phyloP scores from a whole-genome alignment of 2,329 filamentous ascomycete species.

The Penicillium sp. region DNA sequence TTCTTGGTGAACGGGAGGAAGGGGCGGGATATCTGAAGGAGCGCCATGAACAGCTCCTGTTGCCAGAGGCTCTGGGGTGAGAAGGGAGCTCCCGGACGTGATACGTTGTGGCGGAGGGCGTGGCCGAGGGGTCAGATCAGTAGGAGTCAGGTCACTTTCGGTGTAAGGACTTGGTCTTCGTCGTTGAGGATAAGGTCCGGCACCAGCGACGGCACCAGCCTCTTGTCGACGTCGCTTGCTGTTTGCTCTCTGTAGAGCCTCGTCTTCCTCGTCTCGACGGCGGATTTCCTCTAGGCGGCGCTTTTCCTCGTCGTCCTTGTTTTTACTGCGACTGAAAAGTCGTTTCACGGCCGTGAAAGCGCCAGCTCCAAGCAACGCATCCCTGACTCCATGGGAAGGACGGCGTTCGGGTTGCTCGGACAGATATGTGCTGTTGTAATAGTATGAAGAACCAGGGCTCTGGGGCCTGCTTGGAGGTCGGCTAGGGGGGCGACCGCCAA shows the following conservation, averaged over 20 bases:
- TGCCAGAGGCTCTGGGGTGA: constrained; percentile 37
- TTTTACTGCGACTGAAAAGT: constrained; percentile 63
- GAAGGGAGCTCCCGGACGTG: constrained; percentile 39
- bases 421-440: constrained; percentile 46
- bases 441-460: constrained; percentile 42
- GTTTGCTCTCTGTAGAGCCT: constrained; percentile 56
- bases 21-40: constrained; percentile 43
- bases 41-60: constrained; percentile 36
- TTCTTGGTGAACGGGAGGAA: constrained; percentile 47
- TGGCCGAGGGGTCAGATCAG: constrained; percentile 38
- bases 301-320: constrained; percentile 59
- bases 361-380: constrained; percentile 68
- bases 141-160: constrained; percentile 44
- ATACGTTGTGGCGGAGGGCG: constrained; percentile 26
- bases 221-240: constrained; percentile 66
- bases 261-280: constrained; percentile 56
- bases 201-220: constrained; percentile 65
- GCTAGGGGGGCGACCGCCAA: constrained; percentile 41
- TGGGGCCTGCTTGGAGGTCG: constrained; percentile 38
- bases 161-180: constrained; percentile 39
- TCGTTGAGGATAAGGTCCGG: constrained; percentile 48
- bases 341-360: constrained; percentile 63
- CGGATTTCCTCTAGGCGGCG: constrained; percentile 61
- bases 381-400: constrained; percentile 56
- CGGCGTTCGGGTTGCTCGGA: constrained; percentile 50